phyloP scores from a whole-genome alignment of 768 basidiomycete species.

The Termitomyces sp. region DNA sequence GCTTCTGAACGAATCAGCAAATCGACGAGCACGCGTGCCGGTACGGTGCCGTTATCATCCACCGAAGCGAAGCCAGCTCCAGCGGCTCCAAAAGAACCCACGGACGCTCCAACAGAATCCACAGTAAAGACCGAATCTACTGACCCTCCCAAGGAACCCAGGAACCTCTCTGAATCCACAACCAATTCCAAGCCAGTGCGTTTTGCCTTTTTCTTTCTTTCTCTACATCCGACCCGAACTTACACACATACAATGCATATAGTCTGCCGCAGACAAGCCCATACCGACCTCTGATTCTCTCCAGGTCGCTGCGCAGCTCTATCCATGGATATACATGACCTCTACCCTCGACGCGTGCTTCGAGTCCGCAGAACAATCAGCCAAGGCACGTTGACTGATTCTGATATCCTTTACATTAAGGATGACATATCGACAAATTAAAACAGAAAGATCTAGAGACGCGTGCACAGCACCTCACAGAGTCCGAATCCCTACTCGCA shows the following conservation, averaged over 20 bases:
- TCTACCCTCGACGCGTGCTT: constrained; percentile 52
- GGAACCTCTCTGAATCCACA: neutral
- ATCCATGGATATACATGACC: constrained; percentile 61
- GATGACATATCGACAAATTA: too few relatives aligned
- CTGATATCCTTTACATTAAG: too few relatives aligned
- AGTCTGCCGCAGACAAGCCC: constrained; percentile 18
- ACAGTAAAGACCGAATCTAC: neutral
- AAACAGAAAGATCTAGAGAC: constrained; percentile 37
- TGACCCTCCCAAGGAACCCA: neutral
- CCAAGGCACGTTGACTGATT: constrained; percentile 23
- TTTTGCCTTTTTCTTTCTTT: neutral
- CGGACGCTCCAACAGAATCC: neutral
- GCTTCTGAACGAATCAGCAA: neutral
- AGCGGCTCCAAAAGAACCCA: neutral
- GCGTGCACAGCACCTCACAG: constrained; percentile 27
- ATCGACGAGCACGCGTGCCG: neutral
- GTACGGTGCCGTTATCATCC: neutral
- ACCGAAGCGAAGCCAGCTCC: neutral
- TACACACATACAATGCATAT: neutral
- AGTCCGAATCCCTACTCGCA: constrained; percentile 36
- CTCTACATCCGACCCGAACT: neutral
- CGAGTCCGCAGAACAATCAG: constrained; percentile 31
- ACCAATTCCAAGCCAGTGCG: constrained; percentile 2
- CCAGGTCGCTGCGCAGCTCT: constrained; percentile 48
- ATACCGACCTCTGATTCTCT: constrained; percentile 32